Base-by-base conservation (phyloP, 371 early-diverging fungal genomes). In the Haplosporangium sp. region DNA sequence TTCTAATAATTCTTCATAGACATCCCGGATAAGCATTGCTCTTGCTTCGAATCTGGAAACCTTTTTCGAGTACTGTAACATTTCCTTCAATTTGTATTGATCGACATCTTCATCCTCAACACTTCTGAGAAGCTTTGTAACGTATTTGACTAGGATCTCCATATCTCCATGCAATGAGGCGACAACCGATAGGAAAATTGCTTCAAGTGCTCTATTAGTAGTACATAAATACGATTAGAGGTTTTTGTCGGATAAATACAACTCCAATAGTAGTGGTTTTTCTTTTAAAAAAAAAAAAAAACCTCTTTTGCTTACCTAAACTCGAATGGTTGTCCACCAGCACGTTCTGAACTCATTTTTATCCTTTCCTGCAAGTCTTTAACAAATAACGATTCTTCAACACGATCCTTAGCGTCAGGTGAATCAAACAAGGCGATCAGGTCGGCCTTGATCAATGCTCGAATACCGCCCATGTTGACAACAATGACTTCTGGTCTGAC, bases 401-500 rank as follows among this genome's bases (percentile, higher is more conserved):
- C 90, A 67, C 89, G 90, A 61, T 91, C 88, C 0, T 88, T 86
- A 4, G 91, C 86, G 57, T 89, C 91, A 71, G 87, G 88, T 6
- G 91, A 87, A 79, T 94, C 93, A 71, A 95, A 93, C 11, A 96
- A 82, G 44, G 95, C 92, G 0, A 95, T 92, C 55, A 87, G 75
- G 77, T 96, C 95, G 35, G 93, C 91, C 65, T 93, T 93, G 57
- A 96, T 89, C 42, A 96, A 72, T 10, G 96, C 97, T 59, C 92
- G 88, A 47, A 94, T 88, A 70, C 94, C 92, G 15, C 91, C 87
- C 50, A 96, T 83, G 71, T 95, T 96, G 45, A 96, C 89, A 8
- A 96, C 77, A 59, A 96, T 93, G 1, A 95, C 95, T 60, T 94
- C 89, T 0, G 92, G 86, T 17, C 97, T 92, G 17, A 96, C 97